phyloP scores from a whole-genome alignment of 2,329 filamentous ascomycete species.

The Cordyceps militaris region DNA sequence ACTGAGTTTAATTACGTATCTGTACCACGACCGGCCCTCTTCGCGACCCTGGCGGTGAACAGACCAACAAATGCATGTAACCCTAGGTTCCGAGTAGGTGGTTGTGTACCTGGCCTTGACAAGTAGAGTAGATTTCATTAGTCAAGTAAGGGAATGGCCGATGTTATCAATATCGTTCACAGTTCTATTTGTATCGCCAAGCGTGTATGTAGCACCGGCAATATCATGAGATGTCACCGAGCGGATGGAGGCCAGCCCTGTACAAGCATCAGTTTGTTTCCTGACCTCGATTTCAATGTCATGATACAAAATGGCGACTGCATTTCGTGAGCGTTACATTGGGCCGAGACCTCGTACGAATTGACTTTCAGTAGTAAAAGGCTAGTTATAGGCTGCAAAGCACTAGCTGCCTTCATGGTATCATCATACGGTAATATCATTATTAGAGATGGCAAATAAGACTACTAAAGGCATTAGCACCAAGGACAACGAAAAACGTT shows the following conservation, averaged over 20 bases:
- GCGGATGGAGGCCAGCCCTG: neutral
- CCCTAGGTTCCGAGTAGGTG: neutral
- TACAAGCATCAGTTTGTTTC: too few species aligned
- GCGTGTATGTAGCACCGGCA: neutral
- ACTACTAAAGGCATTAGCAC: neutral
- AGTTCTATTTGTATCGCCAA: too few species aligned
- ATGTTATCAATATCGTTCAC: too few species aligned
- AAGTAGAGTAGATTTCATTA: neutral
- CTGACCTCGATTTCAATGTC: too few species aligned
- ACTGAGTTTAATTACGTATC: neutral
- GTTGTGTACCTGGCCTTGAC: neutral
- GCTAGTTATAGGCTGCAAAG: neutral
- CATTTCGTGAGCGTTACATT: neutral
- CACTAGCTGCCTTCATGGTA: neutral
- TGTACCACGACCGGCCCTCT: constrained; percentile 8
- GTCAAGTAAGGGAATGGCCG: too few species aligned
- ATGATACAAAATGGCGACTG: too few species aligned
- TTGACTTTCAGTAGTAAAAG: neutral
- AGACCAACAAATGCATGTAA: neutral
- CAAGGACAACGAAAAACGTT: neutral
- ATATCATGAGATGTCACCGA: neutral
- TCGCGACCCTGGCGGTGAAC: neutral
- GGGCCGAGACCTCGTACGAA: too few species aligned
- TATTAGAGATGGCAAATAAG: neutral
- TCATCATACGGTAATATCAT: neutral